These are phyloP conservation scores for Aspergillus sp. DNA, from an alignment of 2,329 filamentous ascomycete genomes.

Conservation along the genomic window DNA sequence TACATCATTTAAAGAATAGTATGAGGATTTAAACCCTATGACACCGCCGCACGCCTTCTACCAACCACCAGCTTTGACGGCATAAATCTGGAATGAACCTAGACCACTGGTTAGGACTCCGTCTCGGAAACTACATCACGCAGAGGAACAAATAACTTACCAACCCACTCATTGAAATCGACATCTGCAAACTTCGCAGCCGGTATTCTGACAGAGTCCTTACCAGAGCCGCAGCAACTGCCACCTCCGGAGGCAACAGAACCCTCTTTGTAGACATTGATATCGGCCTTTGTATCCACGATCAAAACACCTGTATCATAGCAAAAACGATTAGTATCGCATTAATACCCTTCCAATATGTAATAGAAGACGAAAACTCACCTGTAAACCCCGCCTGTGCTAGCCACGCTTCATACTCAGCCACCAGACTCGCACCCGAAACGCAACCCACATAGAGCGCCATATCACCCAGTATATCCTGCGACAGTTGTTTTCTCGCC, in stretches of 20 bases:
- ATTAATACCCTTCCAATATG: too few relatives aligned
- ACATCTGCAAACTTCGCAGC: not conserved
- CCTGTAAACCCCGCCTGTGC: conserved; percentile 36
- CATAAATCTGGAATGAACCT: not conserved
- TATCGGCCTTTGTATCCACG: conserved; percentile 47
- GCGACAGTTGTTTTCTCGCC: conserved; percentile 49
- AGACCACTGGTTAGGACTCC: not conserved
- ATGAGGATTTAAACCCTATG: too few relatives aligned
- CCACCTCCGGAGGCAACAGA: conserved; percentile 22
- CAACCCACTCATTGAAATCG: conserved; percentile 54
- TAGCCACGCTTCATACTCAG: conserved; percentile 55
- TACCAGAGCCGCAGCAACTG: conserved; percentile 17
- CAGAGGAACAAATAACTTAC: conserved; percentile 35
- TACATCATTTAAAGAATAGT: too few relatives aligned
- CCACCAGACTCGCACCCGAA: conserved; percentile 55
- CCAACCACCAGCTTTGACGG: not conserved
- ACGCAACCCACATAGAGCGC: conserved; percentile 62
- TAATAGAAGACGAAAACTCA: conserved; percentile 22
- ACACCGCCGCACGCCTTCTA: too few relatives aligned
- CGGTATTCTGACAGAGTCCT: not conserved
- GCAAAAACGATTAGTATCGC: too few relatives aligned
- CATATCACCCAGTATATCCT: conserved; percentile 50
- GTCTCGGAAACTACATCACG: too few relatives aligned
- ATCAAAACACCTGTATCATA: conserved; percentile 42
- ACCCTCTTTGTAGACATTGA: conserved; percentile 47